Evolutionary conservation across 225 moss, liverwort and hornwort species (phyloP).

Genomic region (Bryoerythrophyllum caledonicum): DNA sequence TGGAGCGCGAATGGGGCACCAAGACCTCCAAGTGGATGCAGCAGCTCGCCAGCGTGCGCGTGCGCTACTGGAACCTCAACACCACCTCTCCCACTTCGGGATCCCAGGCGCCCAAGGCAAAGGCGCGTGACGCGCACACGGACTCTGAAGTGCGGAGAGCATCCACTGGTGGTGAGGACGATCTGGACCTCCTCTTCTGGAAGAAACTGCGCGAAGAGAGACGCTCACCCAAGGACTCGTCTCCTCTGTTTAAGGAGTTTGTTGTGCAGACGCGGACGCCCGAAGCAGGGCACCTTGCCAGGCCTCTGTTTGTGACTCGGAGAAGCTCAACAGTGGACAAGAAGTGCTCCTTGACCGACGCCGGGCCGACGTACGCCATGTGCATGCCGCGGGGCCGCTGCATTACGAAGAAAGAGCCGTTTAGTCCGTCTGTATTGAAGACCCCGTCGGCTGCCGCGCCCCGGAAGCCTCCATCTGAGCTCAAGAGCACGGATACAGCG

Average conservation of each 20-base stretch:
- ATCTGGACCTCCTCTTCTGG: slow-evolving; percentile 39
- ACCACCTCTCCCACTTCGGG: background rate
- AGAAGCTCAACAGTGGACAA: slow-evolving; percentile 27
- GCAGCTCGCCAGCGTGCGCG: slow-evolving; percentile 44
- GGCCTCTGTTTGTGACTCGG: slow-evolving; percentile 23
- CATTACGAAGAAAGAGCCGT: slow-evolving; percentile 37
- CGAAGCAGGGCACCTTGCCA: slow-evolving; percentile 39
- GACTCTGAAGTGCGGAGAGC: slow-evolving; percentile 28
- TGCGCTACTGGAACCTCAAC: slow-evolving; percentile 31
- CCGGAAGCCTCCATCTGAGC: slow-evolving; percentile 23
- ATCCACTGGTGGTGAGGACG: slow-evolving; percentile 33
- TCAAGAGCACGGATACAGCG: background rate
- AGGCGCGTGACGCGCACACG: no score
- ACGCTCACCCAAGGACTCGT: slow-evolving; percentile 21
- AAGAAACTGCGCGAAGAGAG: slow-evolving; percentile 37
- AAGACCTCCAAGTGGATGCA: slow-evolving; percentile 60
- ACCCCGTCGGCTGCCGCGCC: slow-evolving; percentile 12
- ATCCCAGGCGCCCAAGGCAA: no score
- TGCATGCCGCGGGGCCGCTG: slow-evolving; percentile 50
- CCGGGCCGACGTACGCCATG: slow-evolving; percentile 32
- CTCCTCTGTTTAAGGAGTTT: slow-evolving; percentile 29
- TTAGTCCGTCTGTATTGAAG: slow-evolving; percentile 27
- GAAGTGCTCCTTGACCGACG: slow-evolving; percentile 33
- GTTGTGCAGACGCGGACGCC: slow-evolving; percentile 27
- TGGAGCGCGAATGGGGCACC: slow-evolving; percentile 50